Evolutionary conservation across 345 rosid genomes (phyloP), one percentile per base, ranked within the genome.

Genomic region (Brassica rapa): DNA sequence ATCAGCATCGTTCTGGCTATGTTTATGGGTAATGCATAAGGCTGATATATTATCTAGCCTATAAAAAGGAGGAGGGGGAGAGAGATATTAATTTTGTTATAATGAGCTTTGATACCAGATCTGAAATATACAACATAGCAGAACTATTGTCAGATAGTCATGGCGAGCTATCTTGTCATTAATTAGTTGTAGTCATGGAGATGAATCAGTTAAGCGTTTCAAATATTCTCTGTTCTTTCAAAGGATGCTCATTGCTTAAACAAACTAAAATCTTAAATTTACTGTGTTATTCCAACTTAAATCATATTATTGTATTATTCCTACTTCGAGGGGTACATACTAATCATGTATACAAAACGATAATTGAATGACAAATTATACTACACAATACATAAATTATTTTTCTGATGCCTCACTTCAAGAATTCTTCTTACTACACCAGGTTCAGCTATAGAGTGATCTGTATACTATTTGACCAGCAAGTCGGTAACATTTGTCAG

Each of bases 281-380:
- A 51, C 56, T 51, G 21, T 51, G n/a, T 51, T 51, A 5, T 51
- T 51, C 21, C 21, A 51, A 12, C 15, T 24, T 59, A 19, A 19
- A 19, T 19, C 21, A 19, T 19, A 19, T 19, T 19, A 19, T 19
- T 19, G 21, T 51, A 51, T 51, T 51, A 51, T 51, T 51, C 21
- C 21, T n/a, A 12, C 15, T 24, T 59, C 63, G 7, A 59, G 41
- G 62, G 29, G 8, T 37, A 41, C 66, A 75, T n/a, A 41, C 68
- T 76, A 68, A 65, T n/a, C 57, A 4, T 6, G 55, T 53, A 65
- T 59, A 76, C 51, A 68, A 16, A 29, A 75, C 1, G 72, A 39
- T 14, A 67, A 14, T 24, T 3, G 16, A 53, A 55, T 23, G 8
- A 60, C 24, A 64, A 4, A 74, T 21, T 39, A 35, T n/a, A 74